phyloP scores from a whole-genome alignment of 75 land plant genomes.

The Cunninghamia lanceolata region DNA sequence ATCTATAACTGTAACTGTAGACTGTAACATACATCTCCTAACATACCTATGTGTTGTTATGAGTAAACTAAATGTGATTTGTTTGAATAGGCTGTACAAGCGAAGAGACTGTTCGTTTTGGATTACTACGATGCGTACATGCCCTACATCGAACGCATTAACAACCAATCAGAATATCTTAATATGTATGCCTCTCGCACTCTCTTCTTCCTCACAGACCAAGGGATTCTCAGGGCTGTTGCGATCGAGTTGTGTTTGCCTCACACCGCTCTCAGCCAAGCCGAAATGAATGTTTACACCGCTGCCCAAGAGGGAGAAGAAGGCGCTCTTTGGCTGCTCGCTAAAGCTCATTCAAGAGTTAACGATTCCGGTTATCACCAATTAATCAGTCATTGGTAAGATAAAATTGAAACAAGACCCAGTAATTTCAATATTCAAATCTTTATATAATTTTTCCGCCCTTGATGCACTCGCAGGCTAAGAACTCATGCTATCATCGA shows the following conservation, averaged over 20 bases:
- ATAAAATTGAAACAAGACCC: too few species aligned
- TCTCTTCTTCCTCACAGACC: too few species aligned
- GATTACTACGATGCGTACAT: constrained; percentile 65
- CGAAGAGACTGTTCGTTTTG: constrained; percentile 56
- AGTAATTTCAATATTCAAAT: too few species aligned
- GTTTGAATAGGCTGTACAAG: constrained; percentile 47
- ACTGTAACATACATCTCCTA: not conserved
- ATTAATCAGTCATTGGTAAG: constrained; percentile 67
- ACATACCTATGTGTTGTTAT: not conserved
- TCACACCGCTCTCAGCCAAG: constrained; percentile 20
- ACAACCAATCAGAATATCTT: constrained; percentile 27
- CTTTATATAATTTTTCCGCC: too few species aligned
- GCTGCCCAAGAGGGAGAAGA: constrained; percentile 38
- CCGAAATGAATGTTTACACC: constrained; percentile 32
- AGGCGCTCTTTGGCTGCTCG: constrained; percentile 59
- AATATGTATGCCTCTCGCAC: constrained; percentile 60
- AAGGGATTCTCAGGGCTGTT: too few species aligned
- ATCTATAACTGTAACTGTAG: too few species aligned
- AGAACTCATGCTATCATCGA: constrained; percentile 64
- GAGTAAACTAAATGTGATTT: not conserved
- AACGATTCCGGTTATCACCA: constrained; percentile 68
- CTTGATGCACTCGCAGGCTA: too few species aligned
- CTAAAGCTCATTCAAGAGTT: constrained; percentile 59
- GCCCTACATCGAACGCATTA: constrained; percentile 57
- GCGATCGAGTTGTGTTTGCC: constrained; percentile 71